Evolutionary conservation across 2,329 filamentous ascomycete genomes (phyloP).

Genomic region (Ascocoryne sarcoides): DNA sequence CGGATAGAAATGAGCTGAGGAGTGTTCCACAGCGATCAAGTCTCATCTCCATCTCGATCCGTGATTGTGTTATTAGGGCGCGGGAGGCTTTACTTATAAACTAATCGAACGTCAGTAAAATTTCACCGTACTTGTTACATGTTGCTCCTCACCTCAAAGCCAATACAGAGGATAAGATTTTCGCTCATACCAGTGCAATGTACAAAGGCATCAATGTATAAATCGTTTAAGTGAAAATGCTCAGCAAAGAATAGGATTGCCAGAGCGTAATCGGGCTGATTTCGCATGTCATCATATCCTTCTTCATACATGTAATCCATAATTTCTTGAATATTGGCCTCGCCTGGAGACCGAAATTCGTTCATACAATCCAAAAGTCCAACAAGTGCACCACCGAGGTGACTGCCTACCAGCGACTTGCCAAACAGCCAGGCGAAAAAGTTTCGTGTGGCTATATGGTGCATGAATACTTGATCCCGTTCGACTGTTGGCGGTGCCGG

Average conservation of each 20-base stretch:
- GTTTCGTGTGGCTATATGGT: slow-evolving; percentile 64
- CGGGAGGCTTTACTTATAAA: slow-evolving; percentile 45
- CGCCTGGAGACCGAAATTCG: slow-evolving; percentile 45
- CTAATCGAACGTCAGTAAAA: slow-evolving; percentile 27
- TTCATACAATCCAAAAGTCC: slow-evolving; percentile 57
- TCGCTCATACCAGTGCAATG: slow-evolving; percentile 75
- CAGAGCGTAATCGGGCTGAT: slow-evolving; percentile 58
- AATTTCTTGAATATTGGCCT: slow-evolving; percentile 52
- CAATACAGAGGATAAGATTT: slow-evolving; percentile 43
- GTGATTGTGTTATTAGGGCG: slow-evolving; percentile 54
- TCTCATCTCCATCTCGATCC: slow-evolving; percentile 55
- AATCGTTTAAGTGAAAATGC: slow-evolving; percentile 48
- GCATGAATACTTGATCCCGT: slow-evolving; percentile 46
- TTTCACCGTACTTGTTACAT: not conserved
- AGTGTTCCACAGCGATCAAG: slow-evolving; percentile 49
- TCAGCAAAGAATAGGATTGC: slow-evolving; percentile 62
- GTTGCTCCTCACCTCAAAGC: slow-evolving; percentile 48
- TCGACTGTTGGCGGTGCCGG: slow-evolving; percentile 48
- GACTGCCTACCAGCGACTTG: slow-evolving; percentile 57
- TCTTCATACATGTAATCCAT: slow-evolving; percentile 57
- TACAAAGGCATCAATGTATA: slow-evolving; percentile 66
- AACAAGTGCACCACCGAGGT: slow-evolving; percentile 55
- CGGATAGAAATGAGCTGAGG: slow-evolving; percentile 59
- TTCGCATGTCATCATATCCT: slow-evolving; percentile 59
- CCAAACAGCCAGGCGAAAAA: slow-evolving; percentile 64